These are phyloP conservation scores for Polytrichum formosum DNA, from an alignment of 225 moss, liverwort and hornwort genomes.

Conservation along the genomic window DNA sequence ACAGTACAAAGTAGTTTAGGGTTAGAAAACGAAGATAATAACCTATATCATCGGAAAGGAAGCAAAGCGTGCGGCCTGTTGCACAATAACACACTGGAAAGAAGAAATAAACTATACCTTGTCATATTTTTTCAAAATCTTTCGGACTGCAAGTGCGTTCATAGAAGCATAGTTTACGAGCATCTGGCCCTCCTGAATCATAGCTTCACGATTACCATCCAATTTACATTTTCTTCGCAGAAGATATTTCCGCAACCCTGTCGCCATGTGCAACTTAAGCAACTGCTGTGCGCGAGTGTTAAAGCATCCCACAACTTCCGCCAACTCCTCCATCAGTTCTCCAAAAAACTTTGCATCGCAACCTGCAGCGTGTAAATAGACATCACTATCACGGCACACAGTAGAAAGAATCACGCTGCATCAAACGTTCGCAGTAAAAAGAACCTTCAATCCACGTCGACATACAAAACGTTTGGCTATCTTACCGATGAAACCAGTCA, in stretches of 20 bases:
- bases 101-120: conserved; percentile 40
- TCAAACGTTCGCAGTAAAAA: no score
- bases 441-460: no score
- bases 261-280: conserved; percentile 67
- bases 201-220: conserved; percentile 27
- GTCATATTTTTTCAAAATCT: conserved; percentile 93
- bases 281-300: conserved; percentile 71
- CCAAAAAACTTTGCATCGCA: conserved; percentile 88
- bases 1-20: conserved; percentile 3
- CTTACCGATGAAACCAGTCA: no score
- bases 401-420: no score
- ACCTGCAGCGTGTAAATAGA: conserved; percentile 16
- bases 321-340: conserved; percentile 54
- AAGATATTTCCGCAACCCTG: conserved; percentile 62
- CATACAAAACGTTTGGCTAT: no score
- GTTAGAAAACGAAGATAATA: no score
- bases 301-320: conserved; percentile 77
- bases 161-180: conserved; percentile 89
- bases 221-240: conserved; percentile 50
- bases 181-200: conserved; percentile 69
- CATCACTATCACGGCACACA: no score
- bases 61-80: no score
- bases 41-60: no score
- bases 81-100: no score
- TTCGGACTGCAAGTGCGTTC: conserved; percentile 87